Evolutionary conservation across 106 monocot genomes (phyloP).

Genomic region (Triglochin maritima): DNA sequence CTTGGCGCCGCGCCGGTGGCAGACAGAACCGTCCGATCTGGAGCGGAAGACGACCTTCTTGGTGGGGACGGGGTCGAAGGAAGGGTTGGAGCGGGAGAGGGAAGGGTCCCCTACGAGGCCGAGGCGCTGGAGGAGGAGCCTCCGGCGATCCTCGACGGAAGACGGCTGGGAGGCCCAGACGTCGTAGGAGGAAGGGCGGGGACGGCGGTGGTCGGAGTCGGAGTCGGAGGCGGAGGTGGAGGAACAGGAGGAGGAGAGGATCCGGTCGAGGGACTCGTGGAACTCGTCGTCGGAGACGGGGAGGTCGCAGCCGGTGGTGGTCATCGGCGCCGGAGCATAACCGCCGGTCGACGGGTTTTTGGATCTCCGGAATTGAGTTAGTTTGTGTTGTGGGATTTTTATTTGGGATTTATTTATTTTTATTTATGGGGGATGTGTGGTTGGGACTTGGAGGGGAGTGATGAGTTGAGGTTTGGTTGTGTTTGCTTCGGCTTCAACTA

Average conservation of each 20-base stretch:
- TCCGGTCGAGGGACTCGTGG: slow-evolving; percentile 79
- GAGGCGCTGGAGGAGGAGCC: slow-evolving; percentile 50
- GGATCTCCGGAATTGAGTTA: not conserved
- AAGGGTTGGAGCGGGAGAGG: slow-evolving; percentile 18
- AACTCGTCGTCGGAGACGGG: slow-evolving; percentile 10
- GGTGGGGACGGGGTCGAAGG: not conserved
- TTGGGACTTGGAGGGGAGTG: not conserved
- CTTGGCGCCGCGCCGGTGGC: slow-evolving; percentile 10
- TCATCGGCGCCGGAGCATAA: not conserved
- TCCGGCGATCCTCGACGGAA: slow-evolving; percentile 77
- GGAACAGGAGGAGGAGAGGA: slow-evolving; percentile 72
- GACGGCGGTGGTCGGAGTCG: slow-evolving; percentile 11
- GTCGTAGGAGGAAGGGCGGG: slow-evolving; percentile 25
- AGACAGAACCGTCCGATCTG: slow-evolving; percentile 41
- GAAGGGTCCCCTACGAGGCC: slow-evolving; percentile 50
- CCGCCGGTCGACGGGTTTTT: no score
- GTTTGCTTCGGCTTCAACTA: no score
- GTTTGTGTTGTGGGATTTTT: no score
- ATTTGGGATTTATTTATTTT: not conserved
- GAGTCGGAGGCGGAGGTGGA: slow-evolving; percentile 69
- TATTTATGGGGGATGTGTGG: not conserved
- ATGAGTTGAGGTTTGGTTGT: not conserved
- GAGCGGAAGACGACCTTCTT: slow-evolving; percentile 15
- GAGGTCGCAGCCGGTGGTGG: not conserved
- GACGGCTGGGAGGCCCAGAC: slow-evolving; percentile 66